Conservation (phyloP, 2,329 filamentous ascomycete species). For the Neonectria punicea region DNA sequence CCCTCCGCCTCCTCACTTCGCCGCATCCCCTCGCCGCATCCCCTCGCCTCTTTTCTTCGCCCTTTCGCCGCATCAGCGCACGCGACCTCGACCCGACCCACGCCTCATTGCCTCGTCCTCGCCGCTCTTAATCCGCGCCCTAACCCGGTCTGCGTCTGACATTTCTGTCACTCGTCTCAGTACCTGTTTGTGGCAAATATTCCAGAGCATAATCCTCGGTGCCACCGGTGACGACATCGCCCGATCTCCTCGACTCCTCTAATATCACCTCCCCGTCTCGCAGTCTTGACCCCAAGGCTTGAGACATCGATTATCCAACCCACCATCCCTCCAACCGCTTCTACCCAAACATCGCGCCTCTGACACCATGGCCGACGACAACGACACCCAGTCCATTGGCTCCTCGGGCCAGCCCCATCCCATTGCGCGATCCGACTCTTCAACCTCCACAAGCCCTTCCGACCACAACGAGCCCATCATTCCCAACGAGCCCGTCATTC, state of each 20-base stretch:
- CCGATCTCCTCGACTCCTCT: slow-evolving; percentile 1
- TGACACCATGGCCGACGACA: slow-evolving; percentile 37
- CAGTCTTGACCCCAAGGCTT: not conserved
- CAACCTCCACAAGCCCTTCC: slow-evolving; percentile 46
- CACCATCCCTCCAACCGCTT: not conserved
- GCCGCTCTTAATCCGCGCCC: slow-evolving; percentile 11
- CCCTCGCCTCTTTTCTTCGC: not conserved
- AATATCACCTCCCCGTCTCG: not conserved
- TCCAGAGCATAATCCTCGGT: not conserved
- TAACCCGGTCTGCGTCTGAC: not conserved
- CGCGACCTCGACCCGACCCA: slow-evolving; percentile 22
- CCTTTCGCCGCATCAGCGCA: slow-evolving; percentile 10
- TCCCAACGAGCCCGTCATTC: slow-evolving; percentile 56
- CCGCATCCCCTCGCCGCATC: slow-evolving; percentile 10
- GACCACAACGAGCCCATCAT: slow-evolving; percentile 54
- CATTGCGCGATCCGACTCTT: slow-evolving; percentile 54
- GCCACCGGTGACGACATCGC: slow-evolving; percentile 26
- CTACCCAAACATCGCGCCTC: not conserved
- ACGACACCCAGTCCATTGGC: slow-evolving; percentile 38
- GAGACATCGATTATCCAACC: not conserved
- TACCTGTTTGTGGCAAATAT: slow-evolving; percentile 22
- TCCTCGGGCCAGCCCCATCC: slow-evolving; percentile 43
- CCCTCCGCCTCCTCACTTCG: slow-evolving; percentile 21
- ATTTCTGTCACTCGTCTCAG: slow-evolving; percentile 11
- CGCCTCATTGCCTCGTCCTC: slow-evolving; percentile 12